Percentiles rank a stretch among this genome's conserved stretches.
Conservation (phyloP, 1,284 basidiomycete species). For the Volvariella volvacea region DNA sequence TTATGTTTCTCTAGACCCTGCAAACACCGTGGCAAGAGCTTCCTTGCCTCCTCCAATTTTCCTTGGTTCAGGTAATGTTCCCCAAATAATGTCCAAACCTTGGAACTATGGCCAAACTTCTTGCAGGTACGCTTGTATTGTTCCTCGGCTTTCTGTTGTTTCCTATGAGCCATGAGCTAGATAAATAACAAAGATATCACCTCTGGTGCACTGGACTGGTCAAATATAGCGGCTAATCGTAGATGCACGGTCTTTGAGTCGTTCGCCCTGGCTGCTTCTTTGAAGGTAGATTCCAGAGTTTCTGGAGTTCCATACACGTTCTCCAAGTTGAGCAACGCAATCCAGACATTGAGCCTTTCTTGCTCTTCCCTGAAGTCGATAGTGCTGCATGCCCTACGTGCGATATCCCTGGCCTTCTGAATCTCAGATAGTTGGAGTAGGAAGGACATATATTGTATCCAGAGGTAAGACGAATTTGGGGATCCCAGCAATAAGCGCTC, state of each 20-base stretch:
- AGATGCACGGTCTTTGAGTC: constrained; percentile 90
- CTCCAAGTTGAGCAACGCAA: constrained; percentile 93
- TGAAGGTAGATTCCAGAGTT: constrained; percentile 74
- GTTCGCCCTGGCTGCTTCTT: constrained; percentile 85
- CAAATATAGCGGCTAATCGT: constrained; percentile 79
- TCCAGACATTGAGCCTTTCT: constrained; percentile 97
- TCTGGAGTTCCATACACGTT: constrained; percentile 89
- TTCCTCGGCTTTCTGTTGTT: constrained; percentile 76
- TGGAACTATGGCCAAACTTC: constrained; percentile 89
- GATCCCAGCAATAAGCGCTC: constrained; percentile 93
- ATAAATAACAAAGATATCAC: constrained; percentile 28
- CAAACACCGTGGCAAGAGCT: constrained; percentile 82
- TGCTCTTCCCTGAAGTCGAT: constrained; percentile 96
- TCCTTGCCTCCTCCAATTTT: constrained; percentile 75
- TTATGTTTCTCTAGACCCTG: constrained; percentile 94
- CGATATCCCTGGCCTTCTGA: constrained; percentile 89
- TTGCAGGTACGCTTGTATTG: constrained; percentile 81
- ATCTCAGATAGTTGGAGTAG: constrained; percentile 93
- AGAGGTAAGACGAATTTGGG: constrained; percentile 95
- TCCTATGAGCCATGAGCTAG: not conserved
- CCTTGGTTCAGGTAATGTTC: constrained; percentile 74
- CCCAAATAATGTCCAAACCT: constrained; percentile 88
- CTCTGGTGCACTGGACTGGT: constrained; percentile 76
- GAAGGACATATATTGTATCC: constrained; percentile 99
- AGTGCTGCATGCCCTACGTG: constrained; percentile 75